A percentile compares a stretch with the other conserved stretches of the same genome.
Conservation (phyloP, 1,139 yeast genomes). For the Hemisphaericaspora lyxosophila region DNA sequence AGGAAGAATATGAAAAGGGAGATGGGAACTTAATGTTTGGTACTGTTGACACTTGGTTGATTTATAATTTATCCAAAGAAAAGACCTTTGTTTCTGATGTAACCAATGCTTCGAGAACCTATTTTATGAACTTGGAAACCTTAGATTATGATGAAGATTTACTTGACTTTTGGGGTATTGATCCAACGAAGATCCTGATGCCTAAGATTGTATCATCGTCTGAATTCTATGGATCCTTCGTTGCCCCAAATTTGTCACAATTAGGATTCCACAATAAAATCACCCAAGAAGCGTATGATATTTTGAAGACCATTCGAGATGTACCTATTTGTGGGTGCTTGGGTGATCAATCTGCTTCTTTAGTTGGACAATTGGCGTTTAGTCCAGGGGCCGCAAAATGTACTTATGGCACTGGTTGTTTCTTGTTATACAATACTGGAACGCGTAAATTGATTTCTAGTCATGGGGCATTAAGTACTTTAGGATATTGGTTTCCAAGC, state of each 20-base stretch:
- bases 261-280: conserved; percentile 54
- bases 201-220: conserved; percentile 84
- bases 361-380: conserved; percentile 90
- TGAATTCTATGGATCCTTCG: conserved; percentile 73
- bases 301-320: conserved; percentile 49
- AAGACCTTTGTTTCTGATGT: conserved; percentile 77
- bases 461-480: conserved; percentile 84
- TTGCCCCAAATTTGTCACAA: conserved; percentile 54
- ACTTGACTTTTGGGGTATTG: conserved; percentile 77
- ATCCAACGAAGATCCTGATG: conserved; percentile 62
- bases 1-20: conserved; percentile 70
- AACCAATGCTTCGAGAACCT: conserved; percentile 89
- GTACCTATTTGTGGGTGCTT: conserved; percentile 86
- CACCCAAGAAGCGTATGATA: conserved; percentile 52
- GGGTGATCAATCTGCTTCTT: conserved; percentile 93
- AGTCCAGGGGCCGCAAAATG: conserved; percentile 86
- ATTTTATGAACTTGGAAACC: conserved; percentile 81
- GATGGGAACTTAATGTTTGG: conserved; percentile 82
- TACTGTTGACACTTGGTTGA: conserved; percentile 92
- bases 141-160: conserved; percentile 75
- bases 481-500: conserved; percentile 85
- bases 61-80: conserved; percentile 79
- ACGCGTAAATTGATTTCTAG: conserved; percentile 59
- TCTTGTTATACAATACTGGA: conserved; percentile 87
- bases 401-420: conserved; percentile 98